These are phyloP conservation scores for Russula earlei DNA, from an alignment of 768 basidiomycete genomes.

Conservation along the genomic window DNA sequence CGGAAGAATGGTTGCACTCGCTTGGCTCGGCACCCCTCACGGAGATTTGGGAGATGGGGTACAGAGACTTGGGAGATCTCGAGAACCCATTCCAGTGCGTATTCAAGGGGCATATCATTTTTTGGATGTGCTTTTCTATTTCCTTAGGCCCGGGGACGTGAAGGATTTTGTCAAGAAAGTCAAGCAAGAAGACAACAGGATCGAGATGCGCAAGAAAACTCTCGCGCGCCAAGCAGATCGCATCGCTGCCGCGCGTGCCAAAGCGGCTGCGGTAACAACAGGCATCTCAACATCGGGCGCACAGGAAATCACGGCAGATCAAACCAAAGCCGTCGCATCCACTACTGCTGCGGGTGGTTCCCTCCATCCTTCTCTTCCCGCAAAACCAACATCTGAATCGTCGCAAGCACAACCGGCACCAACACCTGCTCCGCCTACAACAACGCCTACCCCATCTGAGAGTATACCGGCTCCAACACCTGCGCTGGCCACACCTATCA, in stretches of 20 bases:
- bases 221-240: conserved; percentile 32
- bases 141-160: conserved; percentile 55
- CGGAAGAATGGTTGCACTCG: conserved; percentile 52
- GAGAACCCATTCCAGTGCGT: conserved; percentile 59
- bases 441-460: background rate
- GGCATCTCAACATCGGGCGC: conserved; percentile 21
- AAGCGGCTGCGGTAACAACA: conserved; percentile 27
- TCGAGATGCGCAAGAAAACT: conserved; percentile 40
- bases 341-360: conserved; percentile 19
- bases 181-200: conserved; percentile 55
- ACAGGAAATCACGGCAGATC: conserved; percentile 16
- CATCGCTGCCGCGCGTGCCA: conserved; percentile 34
- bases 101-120: background rate
- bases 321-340: background rate
- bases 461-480: background rate
- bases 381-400: conserved; percentile 44
- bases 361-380: conserved; percentile 32
- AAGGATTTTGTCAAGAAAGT: conserved; percentile 66
- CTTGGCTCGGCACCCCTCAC: conserved; percentile 64
- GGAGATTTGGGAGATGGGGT: conserved; percentile 81
- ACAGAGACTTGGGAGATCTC: conserved; percentile 51
- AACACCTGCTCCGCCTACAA: background rate
- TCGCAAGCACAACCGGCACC: conserved; percentile 27
- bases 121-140: background rate
- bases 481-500: conserved; percentile 12